A percentile compares a stretch with the other conserved stretches of the same genome.
Conservation (phyloP, 202 grass and related monocot species). For the Panicum virgatum region DNA sequence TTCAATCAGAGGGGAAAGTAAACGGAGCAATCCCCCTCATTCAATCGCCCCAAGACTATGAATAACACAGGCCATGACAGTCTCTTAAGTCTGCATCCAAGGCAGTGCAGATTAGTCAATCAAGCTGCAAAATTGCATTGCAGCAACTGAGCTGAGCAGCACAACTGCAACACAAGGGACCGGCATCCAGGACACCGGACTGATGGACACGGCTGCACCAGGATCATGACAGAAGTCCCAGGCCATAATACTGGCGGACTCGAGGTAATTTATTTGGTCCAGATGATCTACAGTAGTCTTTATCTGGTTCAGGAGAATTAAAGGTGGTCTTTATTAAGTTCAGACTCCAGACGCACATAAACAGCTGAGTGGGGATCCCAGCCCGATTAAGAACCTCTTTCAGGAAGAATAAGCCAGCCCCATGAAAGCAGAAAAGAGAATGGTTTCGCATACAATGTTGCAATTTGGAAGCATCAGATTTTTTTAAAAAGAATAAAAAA, state of each 20-base stretch:
- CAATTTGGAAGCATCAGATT: not conserved
- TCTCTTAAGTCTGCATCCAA: not conserved
- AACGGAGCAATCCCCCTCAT: not conserved
- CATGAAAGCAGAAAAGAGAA: not conserved
- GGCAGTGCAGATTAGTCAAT: not conserved
- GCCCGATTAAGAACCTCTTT: not conserved
- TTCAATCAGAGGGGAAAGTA: not conserved
- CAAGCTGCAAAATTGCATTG: not conserved
- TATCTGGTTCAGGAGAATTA: slow-evolving; percentile 5
- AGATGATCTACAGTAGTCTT: not conserved
- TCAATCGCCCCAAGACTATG: not conserved
- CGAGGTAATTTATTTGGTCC: not conserved
- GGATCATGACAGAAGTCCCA: not conserved
- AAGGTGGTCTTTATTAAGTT: not conserved
- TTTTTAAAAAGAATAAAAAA: not conserved
- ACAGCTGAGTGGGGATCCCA: not conserved
- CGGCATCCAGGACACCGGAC: not conserved
- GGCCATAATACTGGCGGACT: not conserved
- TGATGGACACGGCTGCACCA: not conserved
- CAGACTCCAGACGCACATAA: not conserved
- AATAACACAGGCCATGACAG: not conserved
- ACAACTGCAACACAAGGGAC: not conserved
- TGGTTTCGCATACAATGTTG: not conserved
- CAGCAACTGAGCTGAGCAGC: not conserved
- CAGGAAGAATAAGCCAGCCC: not conserved